Percentiles rank a stretch among this genome's conserved stretches.
Conservation (phyloP, 2,329 filamentous ascomycete species). For the Verticillium alfalfae region DNA sequence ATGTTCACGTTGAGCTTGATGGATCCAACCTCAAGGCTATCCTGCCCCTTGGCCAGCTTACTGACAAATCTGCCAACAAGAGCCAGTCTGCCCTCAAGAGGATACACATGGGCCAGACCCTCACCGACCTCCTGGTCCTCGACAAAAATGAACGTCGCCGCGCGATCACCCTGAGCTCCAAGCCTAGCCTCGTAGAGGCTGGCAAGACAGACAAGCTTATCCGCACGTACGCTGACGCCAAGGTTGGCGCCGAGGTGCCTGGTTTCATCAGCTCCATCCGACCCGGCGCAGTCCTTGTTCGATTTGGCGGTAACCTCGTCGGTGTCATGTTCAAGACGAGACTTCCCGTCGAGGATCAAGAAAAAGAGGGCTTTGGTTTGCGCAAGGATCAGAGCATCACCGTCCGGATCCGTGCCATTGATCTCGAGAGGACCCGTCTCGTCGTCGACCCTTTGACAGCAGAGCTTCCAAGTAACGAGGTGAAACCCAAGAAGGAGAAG, state of each 20-base stretch:
- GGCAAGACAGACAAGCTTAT: slow-evolving; percentile 67
- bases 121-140: slow-evolving; percentile 80
- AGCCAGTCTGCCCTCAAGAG: slow-evolving; percentile 71
- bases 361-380: slow-evolving; percentile 71
- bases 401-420: slow-evolving; percentile 66
- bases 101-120: slow-evolving; percentile 75
- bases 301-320: slow-evolving; percentile 72
- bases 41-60: slow-evolving; percentile 71
- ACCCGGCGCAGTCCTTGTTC: slow-evolving; percentile 75
- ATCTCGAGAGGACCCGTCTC: slow-evolving; percentile 66
- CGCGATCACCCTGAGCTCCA: slow-evolving; percentile 72
- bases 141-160: slow-evolving; percentile 76
- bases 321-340: slow-evolving; percentile 77
- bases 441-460: slow-evolving; percentile 37
- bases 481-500: slow-evolving; percentile 49
- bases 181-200: slow-evolving; percentile 74
- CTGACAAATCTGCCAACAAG: slow-evolving; percentile 78
- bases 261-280: slow-evolving; percentile 87
- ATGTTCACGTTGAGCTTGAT: slow-evolving; percentile 70
- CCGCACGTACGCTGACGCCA: slow-evolving; percentile 64
- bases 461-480: slow-evolving; percentile 34
- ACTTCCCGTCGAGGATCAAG: slow-evolving; percentile 63
- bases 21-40: slow-evolving; percentile 71
- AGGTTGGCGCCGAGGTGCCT: slow-evolving; percentile 60
- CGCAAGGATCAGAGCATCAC: slow-evolving; percentile 70